phyloP scores from a whole-genome alignment of 2,329 filamentous ascomycete species.

The Diaporthe sp. region DNA sequence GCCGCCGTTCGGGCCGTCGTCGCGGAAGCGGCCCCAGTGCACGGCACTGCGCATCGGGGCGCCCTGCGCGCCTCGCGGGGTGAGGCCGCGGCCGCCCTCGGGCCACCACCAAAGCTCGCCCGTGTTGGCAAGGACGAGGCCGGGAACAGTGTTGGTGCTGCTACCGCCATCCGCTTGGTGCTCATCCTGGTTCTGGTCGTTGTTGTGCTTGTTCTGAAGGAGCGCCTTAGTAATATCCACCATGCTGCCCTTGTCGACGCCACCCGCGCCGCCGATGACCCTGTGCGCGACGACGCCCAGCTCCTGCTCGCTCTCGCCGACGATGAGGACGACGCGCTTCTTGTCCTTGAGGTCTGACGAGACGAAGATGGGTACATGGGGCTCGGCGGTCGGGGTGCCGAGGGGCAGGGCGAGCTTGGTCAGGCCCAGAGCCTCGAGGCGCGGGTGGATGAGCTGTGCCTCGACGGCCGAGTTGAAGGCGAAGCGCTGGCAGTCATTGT shows the following conservation, averaged over 20 bases:
- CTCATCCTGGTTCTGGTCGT: background rate
- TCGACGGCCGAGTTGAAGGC: conserved; percentile 80
- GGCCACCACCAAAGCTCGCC: conserved; percentile 85
- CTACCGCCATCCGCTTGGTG: background rate
- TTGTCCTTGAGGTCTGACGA: conserved; percentile 66
- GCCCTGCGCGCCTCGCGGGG: conserved; percentile 66
- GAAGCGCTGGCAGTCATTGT: conserved; percentile 82
- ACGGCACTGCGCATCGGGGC: conserved; percentile 75
- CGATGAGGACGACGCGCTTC: conserved; percentile 78
- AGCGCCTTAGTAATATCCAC: conserved; percentile 70
- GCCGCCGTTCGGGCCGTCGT: conserved; percentile 54
- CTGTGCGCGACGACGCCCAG: conserved; percentile 83
- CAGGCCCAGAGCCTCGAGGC: conserved; percentile 74
- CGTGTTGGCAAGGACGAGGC: conserved; percentile 80
- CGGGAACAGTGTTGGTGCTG: conserved; percentile 55
- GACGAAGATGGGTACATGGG: conserved; percentile 79
- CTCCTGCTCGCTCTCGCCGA: conserved; percentile 80
- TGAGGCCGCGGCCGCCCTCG: conserved; percentile 71
- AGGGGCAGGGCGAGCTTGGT: conserved; percentile 73
- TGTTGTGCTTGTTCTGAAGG: conserved; percentile 50
- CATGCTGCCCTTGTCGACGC: conserved; percentile 79
- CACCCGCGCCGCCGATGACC: conserved; percentile 72
- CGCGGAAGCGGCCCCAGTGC: conserved; percentile 66
- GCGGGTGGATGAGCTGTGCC: conserved; percentile 70
- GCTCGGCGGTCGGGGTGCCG: conserved; percentile 56